Percentiles rank a stretch among this genome's conserved stretches.
Conservation (phyloP, 805 yeast genomes). For the Middelhovenomyces tepae region DNA sequence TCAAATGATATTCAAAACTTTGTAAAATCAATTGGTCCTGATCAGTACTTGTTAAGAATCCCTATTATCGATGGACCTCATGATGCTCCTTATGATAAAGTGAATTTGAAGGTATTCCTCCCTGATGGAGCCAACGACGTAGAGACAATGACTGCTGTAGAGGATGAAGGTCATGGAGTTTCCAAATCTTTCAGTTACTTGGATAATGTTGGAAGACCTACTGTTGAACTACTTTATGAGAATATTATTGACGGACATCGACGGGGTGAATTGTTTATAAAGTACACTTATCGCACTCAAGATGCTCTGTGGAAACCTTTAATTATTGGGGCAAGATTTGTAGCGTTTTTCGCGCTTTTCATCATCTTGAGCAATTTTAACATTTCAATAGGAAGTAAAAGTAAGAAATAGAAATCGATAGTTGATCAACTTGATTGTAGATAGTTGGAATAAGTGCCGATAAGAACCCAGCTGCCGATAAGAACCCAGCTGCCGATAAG, state of each 20-base stretch:
- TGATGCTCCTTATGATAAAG: conserved; percentile 59
- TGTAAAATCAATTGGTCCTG: conserved; percentile 38
- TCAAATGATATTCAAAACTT: conserved; percentile 47
- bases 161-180: conserved; percentile 17
- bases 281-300: conserved; percentile 49
- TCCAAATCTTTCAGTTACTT: conserved; percentile 35
- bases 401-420: too few species aligned
- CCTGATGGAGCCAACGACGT: conserved; percentile 78
- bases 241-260: conserved; percentile 65
- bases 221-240: conserved; percentile 48
- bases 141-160: conserved; percentile 48
- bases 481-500: too few species aligned
- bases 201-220: conserved; percentile 74
- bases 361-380: conserved; percentile 40
- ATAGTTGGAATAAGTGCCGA: too few species aligned
- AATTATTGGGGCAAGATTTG: conserved; percentile 52
- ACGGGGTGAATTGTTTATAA: conserved; percentile 45
- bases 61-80: conserved; percentile 68
- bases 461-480: too few species aligned
- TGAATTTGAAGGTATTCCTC: conserved; percentile 53
- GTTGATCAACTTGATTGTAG: too few species aligned
- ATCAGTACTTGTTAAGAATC: conserved; percentile 49
- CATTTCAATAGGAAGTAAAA: conserved; percentile 24
- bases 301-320: conserved; percentile 58
- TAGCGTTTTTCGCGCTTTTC: conserved; percentile 51